These are phyloP conservation scores for Trichothecium sympodiale DNA, from an alignment of 2,329 filamentous ascomycete species.

Conservation along the genomic window DNA sequence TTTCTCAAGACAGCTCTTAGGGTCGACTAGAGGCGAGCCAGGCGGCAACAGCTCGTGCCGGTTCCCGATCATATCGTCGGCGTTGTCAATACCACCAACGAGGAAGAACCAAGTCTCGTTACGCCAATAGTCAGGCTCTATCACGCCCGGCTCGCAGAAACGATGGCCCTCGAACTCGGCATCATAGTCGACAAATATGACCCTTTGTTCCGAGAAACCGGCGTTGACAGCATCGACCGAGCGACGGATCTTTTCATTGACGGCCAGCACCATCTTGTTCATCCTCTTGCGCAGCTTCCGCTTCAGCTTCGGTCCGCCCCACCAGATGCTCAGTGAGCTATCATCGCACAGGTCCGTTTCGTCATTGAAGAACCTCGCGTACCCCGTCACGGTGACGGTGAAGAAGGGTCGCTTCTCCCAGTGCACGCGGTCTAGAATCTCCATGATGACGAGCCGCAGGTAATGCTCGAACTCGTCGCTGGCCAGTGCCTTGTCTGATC, in stretches of 20 bases:
- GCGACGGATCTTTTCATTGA: slow-evolving; percentile 27
- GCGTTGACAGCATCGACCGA: slow-evolving; percentile 25
- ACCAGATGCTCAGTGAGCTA: slow-evolving; percentile 34
- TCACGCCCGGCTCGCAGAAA: slow-evolving; percentile 27
- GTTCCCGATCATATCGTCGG: neutral
- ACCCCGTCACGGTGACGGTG: slow-evolving; percentile 32
- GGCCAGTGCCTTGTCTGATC: slow-evolving; percentile 20
- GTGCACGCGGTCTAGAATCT: slow-evolving; percentile 29
- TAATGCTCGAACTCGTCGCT: slow-evolving; percentile 26
- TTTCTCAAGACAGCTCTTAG: slow-evolving; percentile 20
- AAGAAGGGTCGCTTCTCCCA: slow-evolving; percentile 34
- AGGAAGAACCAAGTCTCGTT: slow-evolving; percentile 37
- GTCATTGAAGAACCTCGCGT: slow-evolving; percentile 36
- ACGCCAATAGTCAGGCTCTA: slow-evolving; percentile 31
- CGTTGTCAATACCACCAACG: slow-evolving; percentile 31
- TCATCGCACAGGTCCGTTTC: slow-evolving; percentile 30
- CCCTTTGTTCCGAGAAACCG: slow-evolving; percentile 22
- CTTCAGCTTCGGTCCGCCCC: slow-evolving; percentile 28
- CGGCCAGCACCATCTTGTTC: slow-evolving; percentile 31
- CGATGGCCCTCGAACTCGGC: slow-evolving; percentile 31
- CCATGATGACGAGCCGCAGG: slow-evolving; percentile 25
- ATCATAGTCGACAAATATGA: slow-evolving; percentile 35
- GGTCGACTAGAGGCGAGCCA: slow-evolving; percentile 23
- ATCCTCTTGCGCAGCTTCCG: slow-evolving; percentile 25
- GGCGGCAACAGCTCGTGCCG: slow-evolving; percentile 12